Evolutionary conservation across 768 basidiomycete species (phyloP), one percentile per base, ranked within the genome.

Genomic region (Boletus rubescentipes): DNA sequence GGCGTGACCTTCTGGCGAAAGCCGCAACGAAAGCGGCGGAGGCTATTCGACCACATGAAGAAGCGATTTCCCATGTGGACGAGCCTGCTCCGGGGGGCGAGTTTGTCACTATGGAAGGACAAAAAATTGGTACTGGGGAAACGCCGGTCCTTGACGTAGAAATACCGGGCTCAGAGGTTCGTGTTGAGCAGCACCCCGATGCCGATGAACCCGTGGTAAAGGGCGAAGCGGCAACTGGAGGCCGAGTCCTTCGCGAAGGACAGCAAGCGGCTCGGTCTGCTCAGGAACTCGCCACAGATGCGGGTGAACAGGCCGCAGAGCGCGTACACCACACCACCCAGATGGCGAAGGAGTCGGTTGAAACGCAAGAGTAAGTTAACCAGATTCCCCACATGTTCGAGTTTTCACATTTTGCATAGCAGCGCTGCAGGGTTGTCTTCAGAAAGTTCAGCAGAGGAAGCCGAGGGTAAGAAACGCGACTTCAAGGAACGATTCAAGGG

Each of bases 1-100:
- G 90, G 0, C 86, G 92, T 38, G 93, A 96, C 68, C 77, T 97
- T 49, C 83, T 96, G 57, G 83, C 91, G 5, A 86, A 81, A 36
- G 81, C 81, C 18, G 86, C 89, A 0, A 69, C 77, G 60, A 89
- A 92, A 65, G 86, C 81, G 12, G 89, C 91, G 8, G 80, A 83
- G 31, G 70, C 68, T 47, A 74, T 93, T 31, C 83, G 86, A 3
- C 96, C 96, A 0, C 62, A 73, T 45, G 68, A 84, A 20, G 85
- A 89, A 40, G 71, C 67, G 1, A 79, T 97, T 36, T 69, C 75
- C n/a, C 70, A 69, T 8, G 82, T 91, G 36, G 84, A 95, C 69
- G 78, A 90, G 43, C 66, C 87, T 35, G 91, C 83, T 0, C 83
- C 89, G 0, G 67, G 77, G 16, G 83, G 87, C 64, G 75, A 87